These are phyloP conservation scores for Litsea cubeba DNA, from an alignment of 164 flowering plant genomes.

Conservation along the genomic window DNA sequence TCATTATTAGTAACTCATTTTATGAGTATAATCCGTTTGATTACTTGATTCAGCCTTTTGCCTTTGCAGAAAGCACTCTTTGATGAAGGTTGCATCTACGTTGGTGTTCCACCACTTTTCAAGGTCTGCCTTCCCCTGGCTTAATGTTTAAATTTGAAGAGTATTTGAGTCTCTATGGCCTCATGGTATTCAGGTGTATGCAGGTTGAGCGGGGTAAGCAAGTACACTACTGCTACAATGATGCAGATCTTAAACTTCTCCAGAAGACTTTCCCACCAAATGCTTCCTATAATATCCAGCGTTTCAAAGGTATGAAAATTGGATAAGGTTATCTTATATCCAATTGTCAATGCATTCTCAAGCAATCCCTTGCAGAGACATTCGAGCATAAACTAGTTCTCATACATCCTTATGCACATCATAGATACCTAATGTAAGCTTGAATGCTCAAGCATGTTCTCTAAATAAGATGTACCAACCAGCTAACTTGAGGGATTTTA, in stretches of 20 bases:
- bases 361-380: neutral
- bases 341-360: neutral
- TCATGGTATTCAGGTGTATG: slow-evolving; percentile 16
- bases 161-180: neutral
- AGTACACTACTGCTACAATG: slow-evolving; percentile 74
- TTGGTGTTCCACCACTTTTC: slow-evolving; percentile 94
- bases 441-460: no score
- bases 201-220: slow-evolving; percentile 98
- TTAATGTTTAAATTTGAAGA: neutral
- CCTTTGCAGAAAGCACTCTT: slow-evolving; percentile 76
- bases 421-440: no score
- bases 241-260: slow-evolving; percentile 57
- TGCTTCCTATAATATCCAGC: slow-evolving; percentile 85
- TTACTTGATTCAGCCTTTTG: neutral
- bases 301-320: slow-evolving; percentile 73
- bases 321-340: neutral
- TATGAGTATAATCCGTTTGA: no score
- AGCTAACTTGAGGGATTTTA: no score
- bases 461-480: no score
- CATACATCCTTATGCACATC: no score
- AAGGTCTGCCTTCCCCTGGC: slow-evolving; percentile 51
- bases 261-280: slow-evolving; percentile 65
- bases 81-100: slow-evolving; percentile 93
- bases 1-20: no score
- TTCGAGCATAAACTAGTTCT: no score